phyloP scores from a whole-genome alignment of 192 early-diverging fungal species.

The Podila epigama region DNA sequence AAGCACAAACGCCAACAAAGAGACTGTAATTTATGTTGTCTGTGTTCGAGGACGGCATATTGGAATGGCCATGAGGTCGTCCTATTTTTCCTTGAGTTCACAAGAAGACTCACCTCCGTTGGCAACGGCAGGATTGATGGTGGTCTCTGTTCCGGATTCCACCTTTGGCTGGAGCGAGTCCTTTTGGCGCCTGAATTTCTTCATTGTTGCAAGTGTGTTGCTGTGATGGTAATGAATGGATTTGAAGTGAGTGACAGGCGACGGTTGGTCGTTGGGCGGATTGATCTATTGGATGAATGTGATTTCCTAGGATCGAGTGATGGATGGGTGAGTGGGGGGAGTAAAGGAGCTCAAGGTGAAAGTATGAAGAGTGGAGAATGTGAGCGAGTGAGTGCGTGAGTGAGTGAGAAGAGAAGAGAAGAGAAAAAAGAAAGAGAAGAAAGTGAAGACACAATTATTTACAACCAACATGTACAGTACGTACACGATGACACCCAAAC shows the following conservation, averaged over 20 bases:
- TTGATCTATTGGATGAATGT: not conserved
- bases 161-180: constrained; percentile 10
- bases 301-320: too few species aligned
- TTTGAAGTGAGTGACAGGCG: not conserved
- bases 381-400: not conserved
- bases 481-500: not conserved
- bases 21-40: not conserved
- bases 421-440: not conserved
- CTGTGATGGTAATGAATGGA: not conserved
- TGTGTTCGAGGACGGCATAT: not conserved
- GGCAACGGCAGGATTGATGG: not conserved
- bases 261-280: not conserved
- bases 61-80: too few species aligned
- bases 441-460: not conserved
- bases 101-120: constrained; percentile 10
- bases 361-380: too few species aligned
- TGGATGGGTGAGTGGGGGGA: too few species aligned
- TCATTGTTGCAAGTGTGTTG: not conserved
- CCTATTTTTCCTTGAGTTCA: too few species aligned
- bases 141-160: constrained; percentile 16
- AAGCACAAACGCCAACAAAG: not conserved
- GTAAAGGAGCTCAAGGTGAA: too few species aligned
- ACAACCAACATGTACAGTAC: not conserved
- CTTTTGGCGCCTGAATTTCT: constrained; percentile 34
- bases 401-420: not conserved